Percentiles rank a stretch among this genome's conserved stretches.
Conservation (phyloP, 2,329 filamentous ascomycete genomes). For the Fusarium keratoplasticum region DNA sequence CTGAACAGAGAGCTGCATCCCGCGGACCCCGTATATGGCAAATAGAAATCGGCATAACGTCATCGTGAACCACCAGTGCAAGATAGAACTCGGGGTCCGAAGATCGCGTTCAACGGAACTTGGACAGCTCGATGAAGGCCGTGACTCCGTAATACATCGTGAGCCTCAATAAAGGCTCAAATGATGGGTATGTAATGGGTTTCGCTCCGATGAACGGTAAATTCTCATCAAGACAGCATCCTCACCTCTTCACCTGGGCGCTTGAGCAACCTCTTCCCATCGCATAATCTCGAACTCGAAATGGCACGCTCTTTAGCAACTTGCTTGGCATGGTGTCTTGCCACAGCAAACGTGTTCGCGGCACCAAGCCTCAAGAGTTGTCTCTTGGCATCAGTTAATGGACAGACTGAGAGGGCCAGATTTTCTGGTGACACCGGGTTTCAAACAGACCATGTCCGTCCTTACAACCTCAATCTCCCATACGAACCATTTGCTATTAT, state of each 20-base stretch:
- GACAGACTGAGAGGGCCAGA: not conserved
- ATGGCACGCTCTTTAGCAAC: not conserved
- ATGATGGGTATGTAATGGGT: not conserved
- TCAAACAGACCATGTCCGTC: not conserved
- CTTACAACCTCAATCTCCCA: not conserved
- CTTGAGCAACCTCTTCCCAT: not conserved
- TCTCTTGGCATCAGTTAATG: not conserved
- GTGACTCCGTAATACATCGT: not conserved
- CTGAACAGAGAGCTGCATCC: not conserved
- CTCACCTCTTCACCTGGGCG: not conserved
- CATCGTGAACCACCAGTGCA: not conserved
- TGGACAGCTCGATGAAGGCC: not conserved
- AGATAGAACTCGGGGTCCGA: not conserved
- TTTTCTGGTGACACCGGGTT: not conserved
- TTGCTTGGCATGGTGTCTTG: not conserved
- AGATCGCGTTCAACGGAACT: not conserved
- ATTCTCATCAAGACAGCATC: not conserved
- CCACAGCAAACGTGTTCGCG: not conserved
- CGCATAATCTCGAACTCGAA: not conserved
- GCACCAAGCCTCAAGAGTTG: not conserved
- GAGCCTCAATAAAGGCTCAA: not conserved
- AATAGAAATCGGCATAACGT: accelerated
- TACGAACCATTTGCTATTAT: not conserved
- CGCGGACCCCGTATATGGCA: not conserved
- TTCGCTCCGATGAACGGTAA: not conserved